These are phyloP conservation scores for Dysphania ambrosioides DNA, from an alignment of 148 eudicot species.

Conservation along the genomic window DNA sequence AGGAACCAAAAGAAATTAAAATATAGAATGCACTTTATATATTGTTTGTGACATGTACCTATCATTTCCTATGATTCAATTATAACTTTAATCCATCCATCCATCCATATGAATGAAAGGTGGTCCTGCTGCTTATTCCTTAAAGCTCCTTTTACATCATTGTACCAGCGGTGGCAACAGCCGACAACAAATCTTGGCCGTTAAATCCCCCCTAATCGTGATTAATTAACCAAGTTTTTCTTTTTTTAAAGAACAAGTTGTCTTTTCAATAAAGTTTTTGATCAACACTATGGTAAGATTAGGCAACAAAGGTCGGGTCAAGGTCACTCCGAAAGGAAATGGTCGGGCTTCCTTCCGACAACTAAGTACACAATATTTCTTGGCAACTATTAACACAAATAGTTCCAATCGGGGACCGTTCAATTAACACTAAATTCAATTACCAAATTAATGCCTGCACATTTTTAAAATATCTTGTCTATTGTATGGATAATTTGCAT, in stretches of 20 bases:
- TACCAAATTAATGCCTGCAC: too few species aligned
- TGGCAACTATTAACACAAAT: not conserved
- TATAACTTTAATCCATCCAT: not conserved
- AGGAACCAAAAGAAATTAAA: too few species aligned
- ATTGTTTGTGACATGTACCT: not conserved
- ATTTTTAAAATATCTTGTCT: too few species aligned
- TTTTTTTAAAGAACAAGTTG: too few species aligned
- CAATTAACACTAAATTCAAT: too few species aligned
- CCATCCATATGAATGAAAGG: not conserved
- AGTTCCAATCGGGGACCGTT: too few species aligned
- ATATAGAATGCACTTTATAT: not conserved
- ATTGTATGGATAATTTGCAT: too few species aligned
- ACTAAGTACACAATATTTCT: too few species aligned
- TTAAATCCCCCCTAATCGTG: not conserved
- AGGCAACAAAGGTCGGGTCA: constrained; percentile 18
- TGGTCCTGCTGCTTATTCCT: constrained; percentile 4
- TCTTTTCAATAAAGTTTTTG: not conserved
- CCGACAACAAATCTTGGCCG: constrained; percentile 16
- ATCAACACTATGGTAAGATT: not conserved
- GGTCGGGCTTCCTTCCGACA: constrained; percentile 22
- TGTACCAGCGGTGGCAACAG: constrained; percentile 2
- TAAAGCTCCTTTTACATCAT: constrained; percentile 12
- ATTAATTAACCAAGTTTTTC: not conserved
- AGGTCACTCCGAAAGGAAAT: constrained; percentile 22
- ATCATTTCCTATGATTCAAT: constrained; percentile 1